Percentiles rank a stretch among this genome's conserved stretches.
Conservation (phyloP, 352 stramenopile genomes). For the Blastocystis sp. region DNA sequence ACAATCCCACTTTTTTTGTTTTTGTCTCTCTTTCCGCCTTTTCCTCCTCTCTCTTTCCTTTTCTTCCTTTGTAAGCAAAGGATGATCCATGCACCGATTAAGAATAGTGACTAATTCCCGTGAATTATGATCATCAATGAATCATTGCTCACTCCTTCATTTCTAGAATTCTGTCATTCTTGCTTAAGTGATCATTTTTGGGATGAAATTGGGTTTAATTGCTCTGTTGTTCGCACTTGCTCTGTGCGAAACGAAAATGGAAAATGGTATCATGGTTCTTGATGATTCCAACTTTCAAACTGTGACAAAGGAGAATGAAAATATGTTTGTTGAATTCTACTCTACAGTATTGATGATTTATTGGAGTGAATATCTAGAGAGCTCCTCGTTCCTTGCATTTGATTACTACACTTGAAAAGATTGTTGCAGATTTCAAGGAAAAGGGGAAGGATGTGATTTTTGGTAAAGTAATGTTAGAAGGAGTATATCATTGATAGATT, state of each 20-base stretch:
- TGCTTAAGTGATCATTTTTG: neutral
- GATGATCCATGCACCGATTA: neutral
- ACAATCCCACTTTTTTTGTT: constrained; percentile 2
- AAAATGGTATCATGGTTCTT: constrained; percentile 46
- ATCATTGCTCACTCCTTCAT: neutral
- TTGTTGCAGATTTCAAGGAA: neutral
- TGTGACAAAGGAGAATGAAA: constrained; percentile 1
- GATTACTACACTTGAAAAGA: neutral
- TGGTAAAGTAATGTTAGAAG: neutral
- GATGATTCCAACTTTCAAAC: constrained; percentile 38
- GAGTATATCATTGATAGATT: neutral
- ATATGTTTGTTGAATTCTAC: constrained; percentile 53
- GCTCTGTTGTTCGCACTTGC: neutral
- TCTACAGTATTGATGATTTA: neutral
- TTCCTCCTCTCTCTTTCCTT: constrained; percentile 44
- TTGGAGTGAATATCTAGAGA: neutral
- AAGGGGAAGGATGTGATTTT: constrained; percentile 11
- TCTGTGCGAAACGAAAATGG: neutral
- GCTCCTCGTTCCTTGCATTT: neutral
- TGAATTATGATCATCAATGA: neutral
- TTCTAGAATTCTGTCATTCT: neutral
- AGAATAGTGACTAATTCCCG: neutral
- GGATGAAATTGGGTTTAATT: constrained; percentile 7
- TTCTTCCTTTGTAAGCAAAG: constrained; percentile 2
- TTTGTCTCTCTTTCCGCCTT: constrained; percentile 35